These are phyloP conservation scores for Hansenula anomala DNA, from an alignment of 1,139 yeast species.

Conservation along the genomic window DNA sequence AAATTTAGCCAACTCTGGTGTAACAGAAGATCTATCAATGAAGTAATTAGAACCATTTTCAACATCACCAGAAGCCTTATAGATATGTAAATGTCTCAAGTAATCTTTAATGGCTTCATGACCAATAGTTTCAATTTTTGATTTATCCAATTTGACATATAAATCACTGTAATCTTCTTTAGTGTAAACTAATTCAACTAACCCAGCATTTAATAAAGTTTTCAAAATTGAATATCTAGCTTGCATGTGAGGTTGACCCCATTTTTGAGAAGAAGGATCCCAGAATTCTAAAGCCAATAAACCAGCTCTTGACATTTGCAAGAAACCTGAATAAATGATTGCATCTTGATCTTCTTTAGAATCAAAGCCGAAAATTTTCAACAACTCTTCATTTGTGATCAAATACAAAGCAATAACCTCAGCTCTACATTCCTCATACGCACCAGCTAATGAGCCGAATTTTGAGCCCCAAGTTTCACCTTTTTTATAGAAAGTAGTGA, in stretches of 20 bases:
- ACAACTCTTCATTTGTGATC: constrained; percentile 60
- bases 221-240: constrained; percentile 84
- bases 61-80: constrained; percentile 72
- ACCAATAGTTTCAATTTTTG: constrained; percentile 62
- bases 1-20: constrained; percentile 54
- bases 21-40: constrained; percentile 61
- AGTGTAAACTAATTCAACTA: constrained; percentile 47
- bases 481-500: constrained; percentile 63
- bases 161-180: constrained; percentile 53
- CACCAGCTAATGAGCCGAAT: constrained; percentile 77
- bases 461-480: constrained; percentile 90
- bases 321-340: constrained; percentile 60
- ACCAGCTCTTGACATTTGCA: constrained; percentile 88
- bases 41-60: constrained; percentile 60
- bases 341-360: constrained; percentile 54
- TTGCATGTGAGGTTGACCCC: constrained; percentile 98
- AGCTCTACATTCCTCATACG: constrained; percentile 91
- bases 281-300: constrained; percentile 75
- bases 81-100: constrained; percentile 67
- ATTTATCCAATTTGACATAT: constrained; percentile 50
- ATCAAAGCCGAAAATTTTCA: constrained; percentile 68
- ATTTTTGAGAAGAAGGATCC: constrained; percentile 74
- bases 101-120: constrained; percentile 71
- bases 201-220: constrained; percentile 62
- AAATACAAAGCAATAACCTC: constrained; percentile 84